Evolutionary conservation across 495 filamentous ascomycete genomes (phyloP).

Genomic region (Xylaria cubensis): DNA sequence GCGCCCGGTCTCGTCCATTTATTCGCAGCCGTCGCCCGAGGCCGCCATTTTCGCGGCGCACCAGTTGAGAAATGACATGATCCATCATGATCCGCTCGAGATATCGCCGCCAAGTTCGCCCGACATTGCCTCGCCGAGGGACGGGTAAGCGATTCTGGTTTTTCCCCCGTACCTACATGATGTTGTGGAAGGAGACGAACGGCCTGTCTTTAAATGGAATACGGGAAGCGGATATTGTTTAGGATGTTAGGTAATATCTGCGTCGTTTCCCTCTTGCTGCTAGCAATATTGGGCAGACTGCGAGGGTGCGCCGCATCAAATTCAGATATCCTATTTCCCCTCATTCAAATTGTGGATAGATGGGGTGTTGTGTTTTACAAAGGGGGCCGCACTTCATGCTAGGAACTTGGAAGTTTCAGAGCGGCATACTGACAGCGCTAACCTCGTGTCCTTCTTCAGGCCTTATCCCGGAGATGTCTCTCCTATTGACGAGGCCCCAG

Average conservation of each 20-base stretch:
- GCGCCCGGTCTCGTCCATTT: slow-evolving; percentile 49
- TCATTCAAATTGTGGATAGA: background rate
- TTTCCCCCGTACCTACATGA: slow-evolving; percentile 7
- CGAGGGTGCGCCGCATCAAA: background rate
- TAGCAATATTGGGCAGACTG: background rate
- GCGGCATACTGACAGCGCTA: slow-evolving; percentile 27
- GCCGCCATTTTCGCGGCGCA: slow-evolving; percentile 38
- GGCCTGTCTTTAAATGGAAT: background rate
- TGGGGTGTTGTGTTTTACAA: background rate
- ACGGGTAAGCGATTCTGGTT: slow-evolving; percentile 40
- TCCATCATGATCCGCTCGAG: slow-evolving; percentile 44
- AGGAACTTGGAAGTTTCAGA: slow-evolving; percentile 9
- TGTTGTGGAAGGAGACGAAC: slow-evolving; percentile 6
- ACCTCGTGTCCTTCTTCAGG: slow-evolving; percentile 33
- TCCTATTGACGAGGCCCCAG: slow-evolving; percentile 58
- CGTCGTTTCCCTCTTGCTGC: background rate
- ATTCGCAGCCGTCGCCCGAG: slow-evolving; percentile 44
- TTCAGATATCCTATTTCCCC: background rate
- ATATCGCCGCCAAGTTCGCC: slow-evolving; percentile 59
- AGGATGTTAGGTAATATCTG: background rate
- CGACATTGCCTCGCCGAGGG: slow-evolving; percentile 42
- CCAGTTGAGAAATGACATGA: slow-evolving; percentile 43
- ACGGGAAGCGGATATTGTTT: slow-evolving; percentile 5
- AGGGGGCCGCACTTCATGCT: background rate
- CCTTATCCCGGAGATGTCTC: slow-evolving; percentile 53